Percentiles rank a stretch among this genome's conserved stretches.
Evolutionary conservation across 768 basidiomycete species (phyloP).

Genomic region (Lactarius quietus): DNA sequence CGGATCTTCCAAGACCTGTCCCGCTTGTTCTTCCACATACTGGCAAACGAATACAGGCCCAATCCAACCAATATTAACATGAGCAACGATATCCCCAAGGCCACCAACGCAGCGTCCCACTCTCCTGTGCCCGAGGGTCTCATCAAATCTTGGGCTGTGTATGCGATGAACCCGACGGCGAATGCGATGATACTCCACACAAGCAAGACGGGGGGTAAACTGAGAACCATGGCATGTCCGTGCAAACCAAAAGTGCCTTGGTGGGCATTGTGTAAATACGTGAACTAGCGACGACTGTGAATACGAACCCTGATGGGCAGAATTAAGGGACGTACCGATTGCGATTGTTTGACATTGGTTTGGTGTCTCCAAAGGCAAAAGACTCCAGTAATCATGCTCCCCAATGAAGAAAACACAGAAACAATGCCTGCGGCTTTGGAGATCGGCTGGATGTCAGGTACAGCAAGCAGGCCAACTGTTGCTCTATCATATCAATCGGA

Average conservation of each 20-base stretch:
- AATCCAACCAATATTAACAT: conserved; percentile 38
- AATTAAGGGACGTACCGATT: conserved; percentile 36
- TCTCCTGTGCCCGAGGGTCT: conserved; percentile 27
- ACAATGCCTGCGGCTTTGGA: conserved; percentile 37
- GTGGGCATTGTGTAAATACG: conserved; percentile 52
- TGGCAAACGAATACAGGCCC: conserved; percentile 47
- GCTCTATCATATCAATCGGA: conserved; percentile 35
- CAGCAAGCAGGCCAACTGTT: conserved; percentile 47
- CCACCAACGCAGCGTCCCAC: conserved; percentile 39
- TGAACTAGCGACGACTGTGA: conserved; percentile 37
- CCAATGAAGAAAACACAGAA: conserved; percentile 49
- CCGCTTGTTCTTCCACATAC: conserved; percentile 42
- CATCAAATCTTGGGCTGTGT: conserved; percentile 38
- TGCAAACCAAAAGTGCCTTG: conserved; percentile 43
- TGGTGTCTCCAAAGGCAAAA: conserved; percentile 58
- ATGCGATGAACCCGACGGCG: conserved; percentile 44
- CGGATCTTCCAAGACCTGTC: not conserved
- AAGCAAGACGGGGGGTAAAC: conserved; percentile 51
- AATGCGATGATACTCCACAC: conserved; percentile 54
- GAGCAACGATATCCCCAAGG: conserved; percentile 41
- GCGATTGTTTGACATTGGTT: conserved; percentile 41
- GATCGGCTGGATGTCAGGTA: conserved; percentile 38
- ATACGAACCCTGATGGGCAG: not conserved
- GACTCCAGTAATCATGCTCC: conserved; percentile 52
- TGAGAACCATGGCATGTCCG: conserved; percentile 49